phyloP scores from a whole-genome alignment of 2,329 filamentous ascomycete species.

The Pseudogymnoascus sp. region DNA sequence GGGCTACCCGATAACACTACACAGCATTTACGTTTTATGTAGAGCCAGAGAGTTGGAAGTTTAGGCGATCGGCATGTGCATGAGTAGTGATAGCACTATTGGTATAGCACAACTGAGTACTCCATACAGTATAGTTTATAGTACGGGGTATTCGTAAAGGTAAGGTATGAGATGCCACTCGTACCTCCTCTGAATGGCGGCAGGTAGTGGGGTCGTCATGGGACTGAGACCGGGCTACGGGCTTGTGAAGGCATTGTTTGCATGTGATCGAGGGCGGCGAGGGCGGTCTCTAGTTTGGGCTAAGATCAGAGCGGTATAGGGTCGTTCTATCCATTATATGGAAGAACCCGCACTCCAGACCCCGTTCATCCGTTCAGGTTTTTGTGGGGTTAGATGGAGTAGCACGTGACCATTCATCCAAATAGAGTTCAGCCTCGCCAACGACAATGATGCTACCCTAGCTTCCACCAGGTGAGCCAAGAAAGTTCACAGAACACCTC shows the following conservation, averaged over 20 bases:
- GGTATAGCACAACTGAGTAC: background rate
- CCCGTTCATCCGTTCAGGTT: no score
- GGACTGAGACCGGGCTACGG: background rate
- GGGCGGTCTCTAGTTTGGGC: background rate
- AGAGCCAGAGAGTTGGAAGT: background rate
- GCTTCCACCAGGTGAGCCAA: background rate
- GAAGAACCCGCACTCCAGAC: no score
- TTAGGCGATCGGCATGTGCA: background rate
- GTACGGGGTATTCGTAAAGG: no score
- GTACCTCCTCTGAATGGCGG: background rate
- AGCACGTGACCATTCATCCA: background rate
- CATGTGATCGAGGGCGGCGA: background rate
- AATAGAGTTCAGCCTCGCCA: constrained; percentile 3
- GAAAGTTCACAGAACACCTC: background rate
- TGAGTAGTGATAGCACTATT: background rate
- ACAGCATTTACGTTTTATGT: background rate
- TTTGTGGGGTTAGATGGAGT: no score
- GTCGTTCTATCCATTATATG: no score
- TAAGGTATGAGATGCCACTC: background rate
- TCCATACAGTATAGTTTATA: background rate
- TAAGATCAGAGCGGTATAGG: background rate
- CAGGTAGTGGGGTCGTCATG: background rate
- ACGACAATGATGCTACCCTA: constrained; percentile 1
- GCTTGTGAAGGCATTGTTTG: background rate
- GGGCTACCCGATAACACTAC: background rate